Percentiles rank a stretch among this genome's conserved stretches.
Evolutionary conservation across 2,329 filamentous ascomycete species (phyloP).

Genomic region (Pseudocercospora vitis): DNA sequence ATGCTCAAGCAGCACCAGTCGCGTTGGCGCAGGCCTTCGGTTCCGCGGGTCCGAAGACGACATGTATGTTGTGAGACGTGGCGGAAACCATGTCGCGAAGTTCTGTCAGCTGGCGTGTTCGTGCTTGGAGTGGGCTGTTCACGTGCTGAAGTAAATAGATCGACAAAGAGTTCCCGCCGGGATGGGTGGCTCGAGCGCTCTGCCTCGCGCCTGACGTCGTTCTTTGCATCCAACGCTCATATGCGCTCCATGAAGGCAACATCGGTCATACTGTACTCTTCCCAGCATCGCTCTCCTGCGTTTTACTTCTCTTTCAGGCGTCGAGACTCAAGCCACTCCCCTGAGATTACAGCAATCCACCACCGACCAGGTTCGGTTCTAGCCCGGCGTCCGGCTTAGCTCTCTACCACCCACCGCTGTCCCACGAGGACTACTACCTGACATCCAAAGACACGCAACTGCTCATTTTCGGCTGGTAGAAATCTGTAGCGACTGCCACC

Average conservation of each 20-base stretch:
- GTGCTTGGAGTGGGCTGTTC: neutral
- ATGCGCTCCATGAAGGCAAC: neutral
- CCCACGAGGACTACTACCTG: no score
- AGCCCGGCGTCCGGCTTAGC: neutral
- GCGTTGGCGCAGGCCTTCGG: conserved; percentile 55
- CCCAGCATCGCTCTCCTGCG: neutral
- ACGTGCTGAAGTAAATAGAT: conserved; percentile 7
- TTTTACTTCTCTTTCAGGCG: neutral
- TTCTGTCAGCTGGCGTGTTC: neutral
- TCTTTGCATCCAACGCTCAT: conserved; percentile 6
- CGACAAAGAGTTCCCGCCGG: neutral
- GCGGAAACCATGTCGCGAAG: neutral
- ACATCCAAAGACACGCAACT: neutral
- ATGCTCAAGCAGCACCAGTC: conserved; percentile 51
- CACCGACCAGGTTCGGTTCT: neutral
- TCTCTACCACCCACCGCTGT: neutral
- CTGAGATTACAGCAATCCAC: neutral
- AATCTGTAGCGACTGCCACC: conserved; percentile 13
- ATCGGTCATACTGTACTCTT: neutral
- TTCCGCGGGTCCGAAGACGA: conserved; percentile 13
- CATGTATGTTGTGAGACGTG: conserved; percentile 11
- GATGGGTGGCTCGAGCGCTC: neutral
- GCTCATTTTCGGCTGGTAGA: neutral
- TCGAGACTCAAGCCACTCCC: neutral
- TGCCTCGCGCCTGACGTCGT: neutral